Percentiles rank a stretch among this genome's conserved stretches.
Conservation (phyloP, 345 rosid species). For the Luvunga scandens region DNA sequence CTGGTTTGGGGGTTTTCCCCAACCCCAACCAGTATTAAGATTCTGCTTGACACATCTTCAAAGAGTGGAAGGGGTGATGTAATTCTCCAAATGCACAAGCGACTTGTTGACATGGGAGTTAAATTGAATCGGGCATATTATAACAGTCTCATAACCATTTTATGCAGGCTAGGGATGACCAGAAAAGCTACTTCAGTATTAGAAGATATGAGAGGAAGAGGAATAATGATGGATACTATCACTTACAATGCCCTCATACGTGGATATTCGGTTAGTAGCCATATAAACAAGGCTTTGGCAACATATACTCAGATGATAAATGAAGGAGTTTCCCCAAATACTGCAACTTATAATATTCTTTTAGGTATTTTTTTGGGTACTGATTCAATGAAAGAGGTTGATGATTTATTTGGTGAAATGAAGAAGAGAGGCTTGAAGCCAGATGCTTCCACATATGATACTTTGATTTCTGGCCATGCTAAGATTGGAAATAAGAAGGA, state of each 20-base stretch:
- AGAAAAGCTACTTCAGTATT: constrained; percentile 55
- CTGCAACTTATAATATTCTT: constrained; percentile 66
- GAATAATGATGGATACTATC: constrained; percentile 43
- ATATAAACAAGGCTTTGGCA: constrained; percentile 45
- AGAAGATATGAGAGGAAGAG: constrained; percentile 51
- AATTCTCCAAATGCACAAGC: constrained; percentile 56
- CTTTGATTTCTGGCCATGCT: constrained; percentile 62
- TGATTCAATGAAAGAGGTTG: constrained; percentile 46
- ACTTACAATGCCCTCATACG: constrained; percentile 73
- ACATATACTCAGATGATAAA: constrained; percentile 51
- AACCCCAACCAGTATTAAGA: constrained; percentile 44
- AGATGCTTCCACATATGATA: constrained; percentile 61
- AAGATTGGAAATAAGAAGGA: constrained; percentile 70
- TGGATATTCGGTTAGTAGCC: constrained; percentile 64
- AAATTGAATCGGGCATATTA: constrained; percentile 50
- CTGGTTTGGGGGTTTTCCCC: constrained; percentile 44
- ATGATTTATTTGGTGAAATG: constrained; percentile 55
- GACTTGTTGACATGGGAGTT: constrained; percentile 55
- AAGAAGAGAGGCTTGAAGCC: constrained; percentile 55
- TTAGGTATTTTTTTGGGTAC: constrained; percentile 54
- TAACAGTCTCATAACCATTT: constrained; percentile 58
- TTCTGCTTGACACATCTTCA: constrained; percentile 53
- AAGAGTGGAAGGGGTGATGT: constrained; percentile 50
- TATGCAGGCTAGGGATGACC: constrained; percentile 83
- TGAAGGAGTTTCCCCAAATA: constrained; percentile 55